These are phyloP conservation scores for Cladosporium sp. DNA, from an alignment of 2,329 filamentous ascomycete genomes.

Conservation along the genomic window DNA sequence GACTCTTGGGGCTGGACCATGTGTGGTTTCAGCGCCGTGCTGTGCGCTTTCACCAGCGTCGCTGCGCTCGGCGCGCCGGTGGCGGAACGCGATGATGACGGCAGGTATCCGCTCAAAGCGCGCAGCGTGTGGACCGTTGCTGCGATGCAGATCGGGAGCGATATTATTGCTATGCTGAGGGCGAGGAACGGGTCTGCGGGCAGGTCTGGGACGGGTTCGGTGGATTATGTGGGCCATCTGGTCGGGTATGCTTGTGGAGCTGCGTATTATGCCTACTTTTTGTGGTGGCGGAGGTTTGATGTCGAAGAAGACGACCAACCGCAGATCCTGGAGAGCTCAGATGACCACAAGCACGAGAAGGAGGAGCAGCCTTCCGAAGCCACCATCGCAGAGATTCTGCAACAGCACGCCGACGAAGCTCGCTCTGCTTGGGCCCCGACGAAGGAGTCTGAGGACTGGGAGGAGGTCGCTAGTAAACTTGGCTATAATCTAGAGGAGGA, in stretches of 20 bases:
- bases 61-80: constrained; percentile 1
- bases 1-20: not conserved
- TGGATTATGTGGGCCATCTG: constrained; percentile 3
- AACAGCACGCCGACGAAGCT: not conserved
- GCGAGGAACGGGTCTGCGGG: not conserved
- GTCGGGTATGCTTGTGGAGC: constrained; percentile 6
- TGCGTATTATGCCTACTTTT: constrained; percentile 4
- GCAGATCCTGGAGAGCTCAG: no score
- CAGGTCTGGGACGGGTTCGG: not conserved
- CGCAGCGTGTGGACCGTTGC: constrained; percentile 4
- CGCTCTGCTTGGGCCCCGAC: not conserved
- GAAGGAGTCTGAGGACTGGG: constrained; percentile 4
- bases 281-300: not conserved
- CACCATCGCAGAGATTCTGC: not conserved
- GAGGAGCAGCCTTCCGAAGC: not conserved
- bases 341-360: no score
- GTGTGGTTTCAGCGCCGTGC: constrained; percentile 7
- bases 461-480: constrained; percentile 6
- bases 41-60: constrained; percentile 8
- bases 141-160: not conserved
- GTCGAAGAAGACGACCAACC: not conserved
- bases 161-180: not conserved
- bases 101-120: not conserved
- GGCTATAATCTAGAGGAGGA: not conserved
- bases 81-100: not conserved